phyloP scores from a whole-genome alignment of 2,329 filamentous ascomycete genomes.

The Penicillium paneum region DNA sequence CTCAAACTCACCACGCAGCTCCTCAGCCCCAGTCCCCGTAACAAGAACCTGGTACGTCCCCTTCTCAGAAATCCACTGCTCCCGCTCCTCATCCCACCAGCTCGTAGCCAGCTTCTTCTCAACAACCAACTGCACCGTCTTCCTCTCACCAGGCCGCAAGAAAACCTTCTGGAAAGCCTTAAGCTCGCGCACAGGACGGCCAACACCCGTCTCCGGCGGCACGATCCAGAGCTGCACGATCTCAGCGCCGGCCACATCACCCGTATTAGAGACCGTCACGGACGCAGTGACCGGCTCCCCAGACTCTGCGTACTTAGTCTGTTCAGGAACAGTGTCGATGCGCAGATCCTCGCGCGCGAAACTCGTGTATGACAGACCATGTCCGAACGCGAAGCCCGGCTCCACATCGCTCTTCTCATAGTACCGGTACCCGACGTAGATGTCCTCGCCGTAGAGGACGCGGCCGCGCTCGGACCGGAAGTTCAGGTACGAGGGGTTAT shows the following conservation, averaged over 20 bases:
- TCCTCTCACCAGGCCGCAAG: conserved; percentile 58
- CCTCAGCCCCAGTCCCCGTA: conserved; percentile 53
- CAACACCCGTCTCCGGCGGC: conserved; percentile 49
- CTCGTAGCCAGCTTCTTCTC: conserved; percentile 63
- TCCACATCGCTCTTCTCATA: conserved; percentile 68
- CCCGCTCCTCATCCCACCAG: conserved; percentile 67
- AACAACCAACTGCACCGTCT: conserved; percentile 55
- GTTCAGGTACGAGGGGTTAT: conserved; percentile 75
- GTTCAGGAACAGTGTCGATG: conserved; percentile 26
- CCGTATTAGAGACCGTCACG: conserved; percentile 52
- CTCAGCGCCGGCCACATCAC: conserved; percentile 52
- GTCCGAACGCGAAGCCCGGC: conserved; percentile 73
- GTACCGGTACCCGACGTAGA: conserved; percentile 78
- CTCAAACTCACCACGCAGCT: conserved; percentile 53
- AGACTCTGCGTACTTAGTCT: conserved; percentile 39
- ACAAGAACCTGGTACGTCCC: conserved; percentile 64
- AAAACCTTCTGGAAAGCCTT: conserved; percentile 65
- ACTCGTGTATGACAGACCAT: conserved; percentile 73
- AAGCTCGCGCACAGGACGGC: conserved; percentile 59
- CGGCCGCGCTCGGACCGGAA: conserved; percentile 67
- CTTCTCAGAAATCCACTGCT: conserved; percentile 64
- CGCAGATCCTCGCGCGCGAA: conserved; percentile 57
- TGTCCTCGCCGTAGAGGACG: conserved; percentile 73
- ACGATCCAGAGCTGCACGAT: conserved; percentile 56
- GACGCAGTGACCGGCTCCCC: conserved; percentile 49